Conservation (phyloP, 805 yeast species). For the Saccharomycopsis vini region DNA sequence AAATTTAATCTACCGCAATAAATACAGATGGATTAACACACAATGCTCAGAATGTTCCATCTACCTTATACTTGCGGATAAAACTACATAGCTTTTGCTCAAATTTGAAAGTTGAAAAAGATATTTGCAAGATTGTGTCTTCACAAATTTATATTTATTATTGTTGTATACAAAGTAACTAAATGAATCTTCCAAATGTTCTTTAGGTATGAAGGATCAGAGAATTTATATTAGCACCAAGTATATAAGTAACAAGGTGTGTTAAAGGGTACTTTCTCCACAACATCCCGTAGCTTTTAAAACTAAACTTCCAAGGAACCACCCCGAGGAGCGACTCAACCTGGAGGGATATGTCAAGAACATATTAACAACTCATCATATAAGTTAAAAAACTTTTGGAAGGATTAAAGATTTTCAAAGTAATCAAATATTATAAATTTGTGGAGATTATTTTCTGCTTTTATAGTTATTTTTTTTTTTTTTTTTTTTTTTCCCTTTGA, state of each 20-base stretch:
- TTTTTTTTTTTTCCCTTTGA: too few relatives aligned
- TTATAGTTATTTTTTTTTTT: too few relatives aligned
- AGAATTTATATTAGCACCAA: slow-evolving; percentile 2
- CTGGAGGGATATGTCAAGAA: slow-evolving; percentile 6
- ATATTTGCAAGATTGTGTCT: too few relatives aligned
- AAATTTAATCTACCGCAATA: slow-evolving; percentile 2
- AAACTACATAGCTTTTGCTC: too few relatives aligned
- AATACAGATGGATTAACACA: slow-evolving; percentile 2
- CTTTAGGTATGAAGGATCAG: slow-evolving; percentile 1
- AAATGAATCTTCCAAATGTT: slow-evolving; percentile 4
- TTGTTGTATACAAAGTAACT: background rate
- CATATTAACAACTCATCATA: slow-evolving; percentile 8
- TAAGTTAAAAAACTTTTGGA: slow-evolving; percentile 10
- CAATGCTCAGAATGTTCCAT: slow-evolving; percentile 3
- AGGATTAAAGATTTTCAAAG: slow-evolving; percentile 1
- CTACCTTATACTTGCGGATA: slow-evolving; percentile 6
- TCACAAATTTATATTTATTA: too few relatives aligned
- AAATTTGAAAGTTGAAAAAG: too few relatives aligned
- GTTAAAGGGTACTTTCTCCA: slow-evolving; percentile 4
- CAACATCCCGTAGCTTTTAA: slow-evolving; percentile 1
- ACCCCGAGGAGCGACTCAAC: background rate
- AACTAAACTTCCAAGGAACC: background rate
- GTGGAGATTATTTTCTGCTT: too few relatives aligned
- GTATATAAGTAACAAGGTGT: slow-evolving; percentile 10
- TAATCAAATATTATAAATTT: too few relatives aligned